Base-by-base conservation (phyloP, 2,329 filamentous ascomycete species). In the Hypoxylon sp. region DNA sequence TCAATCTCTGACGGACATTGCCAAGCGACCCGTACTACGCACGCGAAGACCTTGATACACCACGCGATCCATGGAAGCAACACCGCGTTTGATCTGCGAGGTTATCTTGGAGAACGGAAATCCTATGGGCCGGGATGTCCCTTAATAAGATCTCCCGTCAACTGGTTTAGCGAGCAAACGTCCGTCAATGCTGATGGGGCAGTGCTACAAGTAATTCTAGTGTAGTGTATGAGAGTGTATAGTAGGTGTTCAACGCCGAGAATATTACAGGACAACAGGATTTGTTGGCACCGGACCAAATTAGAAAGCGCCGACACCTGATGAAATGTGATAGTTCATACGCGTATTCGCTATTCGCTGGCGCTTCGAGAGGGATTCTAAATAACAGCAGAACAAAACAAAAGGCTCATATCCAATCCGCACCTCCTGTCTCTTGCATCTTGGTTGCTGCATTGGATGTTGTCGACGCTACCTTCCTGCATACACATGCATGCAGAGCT, bases 51-150 rank as follows among this genome's bases (percentile, higher is more conserved):
- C 53, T 48, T 59, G 45, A 63, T 30, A 51, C 52, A 62, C 55
- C 21, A 48, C 55, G 43, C 52, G 37, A 54, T 53, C 47, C 61
- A 54, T 63, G 37, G 30, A 61, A 53, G 59, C 53, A n/a, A 34
- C 39, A 50, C 63, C 67, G 63, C 46, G 67, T 69, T 67, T 67
- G 67, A 69, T 68, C 68, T 68, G 41, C 65, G 55, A 25, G 37
- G 39, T 56, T 47, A 64, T 68, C 62, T 61, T 63, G 61, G 64
- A 62, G 65, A 68, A 53, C 51, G 61, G 39, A 63, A 68, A 69
- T 67, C 67, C 63, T 64, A 67, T 63, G 52, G 57, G 37, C 63
- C 41, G 45, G 63, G 67, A 55, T 63, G 37, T 62, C 56, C 55
- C 53, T 67, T 69, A 66, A 67, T 64, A 69, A 63, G 67, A 69